phyloP scores from a whole-genome alignment of 257 asterid genomes.

The Ophiorrhiza pumila region DNA sequence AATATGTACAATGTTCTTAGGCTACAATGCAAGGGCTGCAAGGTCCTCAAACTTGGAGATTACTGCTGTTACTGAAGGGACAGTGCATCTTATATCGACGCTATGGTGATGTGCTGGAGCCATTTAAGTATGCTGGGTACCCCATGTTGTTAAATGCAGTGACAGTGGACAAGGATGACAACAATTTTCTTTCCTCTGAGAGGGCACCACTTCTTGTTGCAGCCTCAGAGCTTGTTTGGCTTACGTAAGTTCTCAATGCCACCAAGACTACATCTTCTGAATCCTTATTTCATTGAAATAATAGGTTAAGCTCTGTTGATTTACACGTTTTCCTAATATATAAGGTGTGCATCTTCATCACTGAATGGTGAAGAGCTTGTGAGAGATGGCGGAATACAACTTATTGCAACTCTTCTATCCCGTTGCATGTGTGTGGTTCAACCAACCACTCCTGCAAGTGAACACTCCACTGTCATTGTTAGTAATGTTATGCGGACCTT shows the following conservation, averaged over 20 bases:
- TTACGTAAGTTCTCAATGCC: slow-evolving; percentile 55
- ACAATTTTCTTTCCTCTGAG: slow-evolving; percentile 86
- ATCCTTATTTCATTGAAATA: background rate
- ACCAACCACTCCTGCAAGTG: slow-evolving; percentile 80
- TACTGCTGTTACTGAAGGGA: slow-evolving; percentile 82
- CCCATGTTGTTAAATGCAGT: slow-evolving; percentile 94
- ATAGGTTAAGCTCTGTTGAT: slow-evolving; percentile 1
- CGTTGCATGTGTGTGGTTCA: slow-evolving; percentile 98
- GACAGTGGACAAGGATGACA: slow-evolving; percentile 86
- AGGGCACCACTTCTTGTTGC: slow-evolving; percentile 88
- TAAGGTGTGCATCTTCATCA: slow-evolving; percentile 90
- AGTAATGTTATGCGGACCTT: slow-evolving; percentile 80
- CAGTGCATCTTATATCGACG: slow-evolving; percentile 94
- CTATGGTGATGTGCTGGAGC: slow-evolving; percentile 77
- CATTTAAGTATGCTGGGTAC: slow-evolving; percentile 96
- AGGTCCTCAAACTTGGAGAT: slow-evolving; percentile 97
- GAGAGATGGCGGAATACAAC: slow-evolving; percentile 93
- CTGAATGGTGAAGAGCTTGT: slow-evolving; percentile 99
- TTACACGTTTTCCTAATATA: slow-evolving; percentile 13
- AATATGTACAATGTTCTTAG: slow-evolving; percentile 29
- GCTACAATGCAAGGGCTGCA: slow-evolving; percentile 96
- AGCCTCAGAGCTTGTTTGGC: slow-evolving; percentile 97
- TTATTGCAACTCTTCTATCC: slow-evolving; percentile 80
- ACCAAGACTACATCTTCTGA: slow-evolving; percentile 1
- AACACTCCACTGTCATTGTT: slow-evolving; percentile 74